Evolutionary conservation across 768 basidiomycete species (phyloP).

Genomic region (Auricularia sp.): DNA sequence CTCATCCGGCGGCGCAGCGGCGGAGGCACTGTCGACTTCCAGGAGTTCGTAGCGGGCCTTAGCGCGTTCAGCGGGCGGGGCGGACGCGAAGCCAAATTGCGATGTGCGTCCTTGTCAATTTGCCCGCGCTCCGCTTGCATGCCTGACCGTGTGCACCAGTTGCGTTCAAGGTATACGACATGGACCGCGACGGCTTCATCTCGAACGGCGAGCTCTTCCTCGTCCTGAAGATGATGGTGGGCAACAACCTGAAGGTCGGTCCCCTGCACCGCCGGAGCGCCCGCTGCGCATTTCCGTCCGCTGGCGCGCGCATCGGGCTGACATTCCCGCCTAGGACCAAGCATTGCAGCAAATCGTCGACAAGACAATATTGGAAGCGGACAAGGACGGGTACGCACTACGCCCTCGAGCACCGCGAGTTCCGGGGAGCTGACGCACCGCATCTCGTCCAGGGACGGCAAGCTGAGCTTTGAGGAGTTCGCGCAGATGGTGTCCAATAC

Average conservation of each 20-base stretch:
- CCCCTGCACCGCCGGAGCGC: not conserved
- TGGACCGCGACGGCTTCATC: slow-evolving; percentile 95
- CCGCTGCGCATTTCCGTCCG: too few relatives aligned
- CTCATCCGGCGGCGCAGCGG: slow-evolving; percentile 46
- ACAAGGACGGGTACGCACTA: slow-evolving; percentile 64
- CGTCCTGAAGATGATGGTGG: slow-evolving; percentile 99
- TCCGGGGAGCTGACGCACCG: slow-evolving; percentile 2
- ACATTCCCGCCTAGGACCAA: slow-evolving; percentile 57
- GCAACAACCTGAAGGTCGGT: slow-evolving; percentile 89
- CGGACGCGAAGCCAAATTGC: slow-evolving; percentile 91
- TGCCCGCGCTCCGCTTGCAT: too few relatives aligned
- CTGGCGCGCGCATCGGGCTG: too few relatives aligned
- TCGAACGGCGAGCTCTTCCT: slow-evolving; percentile 98
- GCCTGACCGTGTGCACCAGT: slow-evolving; percentile 38
- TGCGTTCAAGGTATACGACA: slow-evolving; percentile 99
- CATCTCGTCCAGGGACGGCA: slow-evolving; percentile 56
- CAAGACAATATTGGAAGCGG: slow-evolving; percentile 99
- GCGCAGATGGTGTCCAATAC: slow-evolving; percentile 95
- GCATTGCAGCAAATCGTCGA: slow-evolving; percentile 99
- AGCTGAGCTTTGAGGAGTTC: slow-evolving; percentile 95
- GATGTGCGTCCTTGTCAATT: slow-evolving; percentile 49
- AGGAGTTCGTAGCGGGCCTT: slow-evolving; percentile 95
- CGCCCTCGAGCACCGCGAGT: not conserved
- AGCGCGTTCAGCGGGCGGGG: slow-evolving; percentile 97
- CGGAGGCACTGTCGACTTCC: slow-evolving; percentile 97